phyloP scores from a whole-genome alignment of 2,329 filamentous ascomycete species.

The Beauveria brongniartii region DNA sequence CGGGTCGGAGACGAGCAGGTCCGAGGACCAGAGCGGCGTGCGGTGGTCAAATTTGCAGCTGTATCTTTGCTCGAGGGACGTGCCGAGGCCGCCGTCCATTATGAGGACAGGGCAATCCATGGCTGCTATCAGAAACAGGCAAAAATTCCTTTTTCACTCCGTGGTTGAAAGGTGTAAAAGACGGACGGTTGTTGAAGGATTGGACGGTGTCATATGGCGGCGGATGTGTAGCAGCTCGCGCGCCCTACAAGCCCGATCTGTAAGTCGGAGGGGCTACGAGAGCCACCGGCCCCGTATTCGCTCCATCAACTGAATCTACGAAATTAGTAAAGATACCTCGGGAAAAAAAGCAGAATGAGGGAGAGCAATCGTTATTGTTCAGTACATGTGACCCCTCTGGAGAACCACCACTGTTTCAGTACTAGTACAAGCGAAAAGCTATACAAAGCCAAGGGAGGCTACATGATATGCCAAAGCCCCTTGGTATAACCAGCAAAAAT shows the following conservation, averaged over 20 bases:
- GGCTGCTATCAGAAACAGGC: not conserved
- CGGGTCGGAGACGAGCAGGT: conserved; percentile 50
- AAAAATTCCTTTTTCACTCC: not conserved
- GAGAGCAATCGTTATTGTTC: too few relatives aligned
- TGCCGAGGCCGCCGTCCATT: conserved; percentile 61
- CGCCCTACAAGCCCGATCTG: not conserved
- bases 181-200: not conserved
- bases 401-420: not conserved
- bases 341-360: too few relatives aligned
- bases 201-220: not conserved
- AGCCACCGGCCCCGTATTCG: not conserved
- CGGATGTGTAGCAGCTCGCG: not conserved
- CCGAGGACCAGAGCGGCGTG: conserved; percentile 60
- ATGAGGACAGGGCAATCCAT: conserved; percentile 32
- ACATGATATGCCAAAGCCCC: not conserved
- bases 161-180: not conserved
- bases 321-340: too few relatives aligned
- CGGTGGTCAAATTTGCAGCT: conserved; percentile 40
- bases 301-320: not conserved
- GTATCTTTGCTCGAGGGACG: conserved; percentile 53
- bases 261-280: not conserved
- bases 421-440: not conserved
- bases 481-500: not conserved
- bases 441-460: not conserved
- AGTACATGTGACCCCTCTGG: too few relatives aligned